Base-by-base conservation (phyloP, 1,139 yeast species). In the Pichia sp. region DNA sequence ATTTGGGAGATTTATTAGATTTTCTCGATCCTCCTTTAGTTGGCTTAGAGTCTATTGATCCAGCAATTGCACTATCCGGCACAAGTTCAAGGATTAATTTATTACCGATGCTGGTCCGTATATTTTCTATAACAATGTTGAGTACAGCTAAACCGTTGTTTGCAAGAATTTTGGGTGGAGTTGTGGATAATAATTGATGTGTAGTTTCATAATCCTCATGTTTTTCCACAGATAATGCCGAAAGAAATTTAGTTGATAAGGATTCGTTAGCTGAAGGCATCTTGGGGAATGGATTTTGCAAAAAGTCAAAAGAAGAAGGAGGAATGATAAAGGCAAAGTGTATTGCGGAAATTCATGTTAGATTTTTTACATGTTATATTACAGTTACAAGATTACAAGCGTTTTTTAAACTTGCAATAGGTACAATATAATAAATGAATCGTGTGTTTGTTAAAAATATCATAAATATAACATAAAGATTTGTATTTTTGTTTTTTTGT, bases 41-140 rank as follows among this genome's bases (percentile, higher is more conserved):
- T 31, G 45, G 10, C 40, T 40, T 33, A 27, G 38, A 22, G 30
- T 25, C 48, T 40, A 10, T 35, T 16, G 31, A 18, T 9, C 38
- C 41, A 4, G 40, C 21, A 13, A 52, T 48, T 5, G 58, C 52
- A 2, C 77, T 63, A 55, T 86, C 94, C 6, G 76, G 66, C 13
- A 64, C 73, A 35, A 89, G 61, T 46, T 87, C 95, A 9, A 86
- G 54, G 31, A 85, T 63, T 13, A 78, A 68, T 54, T 84, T 77
- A 4, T 96, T 96, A 5, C 89, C 95, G 18, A 86, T 64, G 0
- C 96, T 95, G 0, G 91, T 82, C 41, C 82, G 67, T 5, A 84
- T 62, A 43, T 78, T 77, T 14, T 72, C 71, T 14, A 83, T 65
- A 1, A 66, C 60, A 40, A 89, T 65, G 59, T 88, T 85, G 35